phyloP scores from a whole-genome alignment of 768 basidiomycete species.

The Piloderma croceum region DNA sequence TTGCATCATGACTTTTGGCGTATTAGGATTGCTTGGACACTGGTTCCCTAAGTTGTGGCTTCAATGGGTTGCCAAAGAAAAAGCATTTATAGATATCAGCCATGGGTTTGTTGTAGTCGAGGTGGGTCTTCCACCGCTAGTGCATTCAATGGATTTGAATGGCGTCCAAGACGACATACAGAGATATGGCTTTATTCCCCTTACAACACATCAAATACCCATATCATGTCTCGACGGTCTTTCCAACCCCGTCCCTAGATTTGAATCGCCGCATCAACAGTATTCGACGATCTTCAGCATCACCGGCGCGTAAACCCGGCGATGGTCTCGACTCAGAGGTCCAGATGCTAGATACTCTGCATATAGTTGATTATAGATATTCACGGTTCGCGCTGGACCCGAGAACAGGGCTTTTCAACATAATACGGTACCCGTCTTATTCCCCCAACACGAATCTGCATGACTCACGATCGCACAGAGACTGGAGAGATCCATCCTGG shows the following conservation, averaged over 20 bases:
- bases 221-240: conserved; percentile 75
- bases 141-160: conserved; percentile 2
- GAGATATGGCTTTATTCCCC: conserved; percentile 74
- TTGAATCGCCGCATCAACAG: neutral
- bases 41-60: conserved; percentile 96
- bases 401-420: conserved; percentile 71
- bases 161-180: conserved; percentile 68
- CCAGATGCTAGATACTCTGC: conserved; percentile 45
- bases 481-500: conserved; percentile 87
- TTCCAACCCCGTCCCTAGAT: conserved; percentile 33
- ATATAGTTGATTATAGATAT: conserved; percentile 87
- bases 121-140: conserved; percentile 43
- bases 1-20: conserved; percentile 65
- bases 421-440: conserved; percentile 59
- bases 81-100: conserved; percentile 66
- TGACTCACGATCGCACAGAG: conserved; percentile 39
- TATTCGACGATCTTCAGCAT: conserved; percentile 14
- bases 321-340: conserved; percentile 27
- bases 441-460: neutral
- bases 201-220: conserved; percentile 66
- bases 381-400: conserved; percentile 86
- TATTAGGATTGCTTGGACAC: conserved; percentile 75
- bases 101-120: conserved; percentile 85
- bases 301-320: conserved; percentile 26
- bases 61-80: conserved; percentile 77